These are phyloP conservation scores for Symbiodinium pilosum DNA, from an alignment of 73 alveolate species.

Conservation along the genomic window DNA sequence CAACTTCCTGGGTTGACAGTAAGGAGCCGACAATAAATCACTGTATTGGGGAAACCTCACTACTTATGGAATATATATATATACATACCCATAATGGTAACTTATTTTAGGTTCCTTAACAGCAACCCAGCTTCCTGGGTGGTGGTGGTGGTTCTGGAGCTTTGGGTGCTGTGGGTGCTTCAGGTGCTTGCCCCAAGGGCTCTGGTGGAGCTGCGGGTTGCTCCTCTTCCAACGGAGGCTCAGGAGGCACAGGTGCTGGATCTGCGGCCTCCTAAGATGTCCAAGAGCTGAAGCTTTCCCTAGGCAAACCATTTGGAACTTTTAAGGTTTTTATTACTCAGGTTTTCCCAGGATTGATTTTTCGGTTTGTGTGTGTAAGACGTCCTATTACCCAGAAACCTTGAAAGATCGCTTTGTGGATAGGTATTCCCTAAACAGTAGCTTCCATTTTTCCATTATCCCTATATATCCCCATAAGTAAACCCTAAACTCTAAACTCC, in stretches of 20 bases:
- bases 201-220: neutral
- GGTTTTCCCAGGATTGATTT: neutral
- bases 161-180: neutral
- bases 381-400: neutral
- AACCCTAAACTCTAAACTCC: neutral
- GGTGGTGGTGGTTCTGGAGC: neutral
- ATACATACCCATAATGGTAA: too few relatives aligned
- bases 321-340: neutral
- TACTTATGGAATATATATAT: too few relatives aligned
- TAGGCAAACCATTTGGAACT: too few relatives aligned
- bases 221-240: neutral
- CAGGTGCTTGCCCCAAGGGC: neutral
- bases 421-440: neutral
- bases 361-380: neutral
- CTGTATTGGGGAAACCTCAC: too few relatives aligned
- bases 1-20: neutral
- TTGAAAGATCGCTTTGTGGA: neutral
- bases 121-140: neutral
- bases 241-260: neutral
- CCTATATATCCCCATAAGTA: neutral
- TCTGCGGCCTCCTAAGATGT: too few relatives aligned
- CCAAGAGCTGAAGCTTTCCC: too few relatives aligned
- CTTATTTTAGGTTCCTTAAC: too few relatives aligned
- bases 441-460: neutral
- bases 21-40: too few relatives aligned